A percentile compares a stretch with the other conserved stretches of the same genome.
Evolutionary conservation across 2,329 filamentous ascomycete genomes (phyloP).

Genomic region (Botrytis pseudocinerea): DNA sequence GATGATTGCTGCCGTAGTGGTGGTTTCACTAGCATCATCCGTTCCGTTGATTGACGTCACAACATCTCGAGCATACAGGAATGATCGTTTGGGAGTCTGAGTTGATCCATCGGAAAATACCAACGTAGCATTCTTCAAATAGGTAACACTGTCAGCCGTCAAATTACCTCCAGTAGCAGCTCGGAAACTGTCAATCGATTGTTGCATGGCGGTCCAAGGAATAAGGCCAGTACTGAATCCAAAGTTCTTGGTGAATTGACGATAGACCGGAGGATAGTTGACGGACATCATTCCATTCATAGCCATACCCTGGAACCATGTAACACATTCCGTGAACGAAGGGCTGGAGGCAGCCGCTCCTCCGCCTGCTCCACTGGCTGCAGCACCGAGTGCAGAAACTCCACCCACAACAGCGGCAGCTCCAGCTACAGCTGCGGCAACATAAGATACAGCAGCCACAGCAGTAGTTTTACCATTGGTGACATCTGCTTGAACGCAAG

Average conservation of each 20-base stretch:
- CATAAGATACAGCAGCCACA: conserved; percentile 75
- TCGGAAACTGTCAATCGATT: conserved; percentile 81
- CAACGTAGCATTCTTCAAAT: conserved; percentile 73
- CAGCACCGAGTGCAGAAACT: conserved; percentile 65
- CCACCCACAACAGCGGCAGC: conserved; percentile 75
- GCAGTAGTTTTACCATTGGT: conserved; percentile 83
- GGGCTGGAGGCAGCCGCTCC: conserved; percentile 69
- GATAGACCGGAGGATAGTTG: conserved; percentile 82
- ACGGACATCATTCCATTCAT: conserved; percentile 97
- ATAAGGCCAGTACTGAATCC: conserved; percentile 85
- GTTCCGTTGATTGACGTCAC: conserved; percentile 49
- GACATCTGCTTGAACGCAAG: conserved; percentile 80
- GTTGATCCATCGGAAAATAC: conserved; percentile 64
- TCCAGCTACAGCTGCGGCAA: conserved; percentile 82
- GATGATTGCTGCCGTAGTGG: conserved; percentile 41
- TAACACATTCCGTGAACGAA: conserved; percentile 80
- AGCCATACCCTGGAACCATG: conserved; percentile 91
- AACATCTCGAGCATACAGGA: conserved; percentile 56
- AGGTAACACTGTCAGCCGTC: conserved; percentile 73
- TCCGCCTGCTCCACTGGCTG: conserved; percentile 54
- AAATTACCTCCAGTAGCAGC: conserved; percentile 80
- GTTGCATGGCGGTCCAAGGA: conserved; percentile 78
- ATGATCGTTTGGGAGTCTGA: conserved; percentile 56
- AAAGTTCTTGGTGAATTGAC: conserved; percentile 90
- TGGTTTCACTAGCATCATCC: conserved; percentile 27